Percentiles rank a stretch among this genome's conserved stretches.
Evolutionary conservation across 2,329 filamentous ascomycete species (phyloP).

Genomic region (Trichoderma guizhouense): DNA sequence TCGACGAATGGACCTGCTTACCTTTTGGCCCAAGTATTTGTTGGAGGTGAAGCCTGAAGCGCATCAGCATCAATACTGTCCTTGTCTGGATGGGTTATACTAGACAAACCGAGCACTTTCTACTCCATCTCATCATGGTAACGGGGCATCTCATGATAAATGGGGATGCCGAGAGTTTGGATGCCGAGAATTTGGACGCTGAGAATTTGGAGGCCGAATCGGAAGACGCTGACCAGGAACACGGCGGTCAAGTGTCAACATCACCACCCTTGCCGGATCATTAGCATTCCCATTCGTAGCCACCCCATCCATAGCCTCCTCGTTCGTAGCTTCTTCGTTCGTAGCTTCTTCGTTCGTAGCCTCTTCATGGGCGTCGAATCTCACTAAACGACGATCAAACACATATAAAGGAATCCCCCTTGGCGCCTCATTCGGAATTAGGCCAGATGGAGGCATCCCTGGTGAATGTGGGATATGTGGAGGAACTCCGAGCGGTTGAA

Average conservation of each 20-base stretch:
- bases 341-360: background rate
- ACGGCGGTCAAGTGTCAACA: no score
- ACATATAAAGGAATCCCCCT: background rate
- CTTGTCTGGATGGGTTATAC: background rate
- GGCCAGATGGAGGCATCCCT: background rate
- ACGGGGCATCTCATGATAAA: no score
- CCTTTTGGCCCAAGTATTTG: background rate
- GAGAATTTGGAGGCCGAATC: no score
- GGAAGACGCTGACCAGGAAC: no score
- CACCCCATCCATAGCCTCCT: no score
- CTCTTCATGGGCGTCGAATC: background rate
- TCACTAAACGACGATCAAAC: background rate
- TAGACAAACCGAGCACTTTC: background rate
- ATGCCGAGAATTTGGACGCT: no score
- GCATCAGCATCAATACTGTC: background rate
- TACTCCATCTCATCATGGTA: background rate
- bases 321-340: no score
- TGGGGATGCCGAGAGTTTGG: no score
- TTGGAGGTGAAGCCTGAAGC: background rate
- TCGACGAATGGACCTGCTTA: background rate
- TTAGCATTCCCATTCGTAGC: no score
- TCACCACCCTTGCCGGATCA: no score
- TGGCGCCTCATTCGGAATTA: background rate
- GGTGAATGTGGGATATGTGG: background rate
- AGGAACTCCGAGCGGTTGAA: background rate